A percentile compares a stretch with the other conserved stretches of the same genome.
These are phyloP conservation scores for Chlorella sp. DNA, from an alignment of 139 green algal species.

Conservation along the genomic window DNA sequence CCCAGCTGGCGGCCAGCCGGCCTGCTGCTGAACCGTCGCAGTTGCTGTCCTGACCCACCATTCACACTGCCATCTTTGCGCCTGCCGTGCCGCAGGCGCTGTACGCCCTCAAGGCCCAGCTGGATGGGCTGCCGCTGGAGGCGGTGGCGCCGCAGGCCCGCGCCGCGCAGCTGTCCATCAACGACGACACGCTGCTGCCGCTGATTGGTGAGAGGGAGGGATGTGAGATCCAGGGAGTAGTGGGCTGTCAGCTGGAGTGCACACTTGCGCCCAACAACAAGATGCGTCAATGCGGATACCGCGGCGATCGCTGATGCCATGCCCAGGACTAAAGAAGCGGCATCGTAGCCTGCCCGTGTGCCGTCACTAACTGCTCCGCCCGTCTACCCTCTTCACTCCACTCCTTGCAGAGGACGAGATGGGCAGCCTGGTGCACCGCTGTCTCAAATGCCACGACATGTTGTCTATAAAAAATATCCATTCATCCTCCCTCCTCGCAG, in stretches of 20 bases:
- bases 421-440: conserved; percentile 31
- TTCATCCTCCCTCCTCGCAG: neutral
- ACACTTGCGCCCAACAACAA: neutral
- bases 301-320: too few relatives aligned
- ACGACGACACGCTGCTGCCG: conserved; percentile 39
- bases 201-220: conserved; percentile 30
- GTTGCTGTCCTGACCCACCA: neutral
- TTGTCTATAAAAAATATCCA: too few relatives aligned
- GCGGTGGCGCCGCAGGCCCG: conserved; percentile 23
- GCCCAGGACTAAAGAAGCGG: too few relatives aligned
- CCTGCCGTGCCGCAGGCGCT: conserved; percentile 17
- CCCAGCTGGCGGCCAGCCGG: too few relatives aligned
- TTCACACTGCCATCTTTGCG: too few relatives aligned
- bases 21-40: neutral
- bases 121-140: conserved; percentile 43
- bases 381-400: too few relatives aligned
- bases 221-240: too few relatives aligned
- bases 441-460: too few relatives aligned
- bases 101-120: conserved; percentile 44
- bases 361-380: too few relatives aligned
- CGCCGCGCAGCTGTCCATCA: neutral
- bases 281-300: too few relatives aligned
- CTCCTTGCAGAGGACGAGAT: conserved; percentile 37
- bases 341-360: too few relatives aligned
- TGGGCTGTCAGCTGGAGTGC: neutral